phyloP scores from a whole-genome alignment of 2,329 filamentous ascomycete genomes.

The Clonostachys solani region DNA sequence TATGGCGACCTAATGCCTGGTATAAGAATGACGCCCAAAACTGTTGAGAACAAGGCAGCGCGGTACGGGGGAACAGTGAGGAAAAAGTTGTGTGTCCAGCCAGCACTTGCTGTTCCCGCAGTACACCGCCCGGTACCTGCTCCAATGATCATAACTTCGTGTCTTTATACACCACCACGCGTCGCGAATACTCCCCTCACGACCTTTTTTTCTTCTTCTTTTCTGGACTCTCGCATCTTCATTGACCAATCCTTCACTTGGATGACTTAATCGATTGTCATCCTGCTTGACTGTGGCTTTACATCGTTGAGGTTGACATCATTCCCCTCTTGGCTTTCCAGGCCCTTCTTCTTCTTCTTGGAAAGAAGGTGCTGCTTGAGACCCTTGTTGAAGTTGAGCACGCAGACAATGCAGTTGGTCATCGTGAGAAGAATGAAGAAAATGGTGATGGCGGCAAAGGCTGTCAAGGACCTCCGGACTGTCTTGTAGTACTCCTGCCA shows the following conservation, averaged over 20 bases:
- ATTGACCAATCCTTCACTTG: neutral
- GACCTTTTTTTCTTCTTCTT: neutral
- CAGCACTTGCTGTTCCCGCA: neutral
- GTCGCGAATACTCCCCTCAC: neutral
- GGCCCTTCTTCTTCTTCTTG: slow-evolving; percentile 32
- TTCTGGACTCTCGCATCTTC: neutral
- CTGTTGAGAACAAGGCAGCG: slow-evolving; percentile 11
- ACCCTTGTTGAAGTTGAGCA: slow-evolving; percentile 84
- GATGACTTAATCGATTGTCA: slow-evolving; percentile 55
- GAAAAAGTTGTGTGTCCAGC: neutral
- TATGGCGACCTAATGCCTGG: too few relatives aligned
- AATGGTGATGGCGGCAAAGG: slow-evolving; percentile 91
- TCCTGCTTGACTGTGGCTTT: slow-evolving; percentile 51
- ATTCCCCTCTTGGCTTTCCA: slow-evolving; percentile 52
- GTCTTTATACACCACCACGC: slow-evolving; percentile 21
- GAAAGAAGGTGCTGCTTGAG: slow-evolving; percentile 80
- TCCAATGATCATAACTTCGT: slow-evolving; percentile 25
- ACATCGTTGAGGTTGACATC: slow-evolving; percentile 54
- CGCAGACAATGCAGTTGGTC: slow-evolving; percentile 79
- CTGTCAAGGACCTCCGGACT: slow-evolving; percentile 80
- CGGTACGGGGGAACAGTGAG: slow-evolving; percentile 15
- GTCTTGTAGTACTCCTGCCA: slow-evolving; percentile 63
- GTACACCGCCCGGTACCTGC: too few relatives aligned
- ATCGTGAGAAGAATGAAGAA: slow-evolving; percentile 87
- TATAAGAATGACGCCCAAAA: slow-evolving; percentile 7